Evolutionary conservation across 75 land plant genomes (phyloP), one percentile per base, ranked within the genome.

Genomic region (Pinus tabuliformis): DNA sequence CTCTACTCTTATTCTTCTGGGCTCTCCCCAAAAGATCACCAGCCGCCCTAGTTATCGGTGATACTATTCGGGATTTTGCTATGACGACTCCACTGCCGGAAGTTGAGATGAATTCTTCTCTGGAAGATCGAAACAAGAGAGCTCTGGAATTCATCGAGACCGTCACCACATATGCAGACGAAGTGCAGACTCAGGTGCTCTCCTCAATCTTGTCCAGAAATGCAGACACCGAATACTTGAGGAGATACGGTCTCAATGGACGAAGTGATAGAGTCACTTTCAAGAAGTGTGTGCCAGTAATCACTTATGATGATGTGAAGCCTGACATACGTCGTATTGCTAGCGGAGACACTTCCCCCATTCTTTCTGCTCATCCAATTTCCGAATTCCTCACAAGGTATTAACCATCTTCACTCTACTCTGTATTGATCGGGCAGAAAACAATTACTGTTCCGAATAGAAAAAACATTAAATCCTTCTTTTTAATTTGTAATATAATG

Each of bases 351-450:
- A 82, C 81, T 58, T 89, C 97, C 13, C 82, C 97, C 12, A 88
- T 94, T 45, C 77, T 94, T 57, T 88, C 90, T 6, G 56, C 88
- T 24, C 85, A 89, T 57, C 90, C 97, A 64, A 70, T 94, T 66
- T 79, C 89, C 11, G 92, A 90, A 80, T 95, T 94, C 72, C 88
- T 90, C 74, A 90, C 92, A 14, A 90, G 91, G 91, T 86, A 60
- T 18, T n/a, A 61, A 8, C 61, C 11, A 16, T 17, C 1, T 18
- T 58, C 18, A 18, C 59, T 14, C 60, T 59, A 59, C 60, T 20
- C n/a, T 59, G 3, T 59, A 59, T 59, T 16, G 9, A 16, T 20
- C 4, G 9, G 60, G 17, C 60, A 59, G 17, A 16, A 59, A 17
- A 8, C 0, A 3, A 16, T 59, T 59, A 17, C 60, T 59, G 60